Percentiles rank a stretch among this genome's conserved stretches.
phyloP scores from a whole-genome alignment of 2,329 filamentous ascomycete species.

The Fusarium oxysporum region DNA sequence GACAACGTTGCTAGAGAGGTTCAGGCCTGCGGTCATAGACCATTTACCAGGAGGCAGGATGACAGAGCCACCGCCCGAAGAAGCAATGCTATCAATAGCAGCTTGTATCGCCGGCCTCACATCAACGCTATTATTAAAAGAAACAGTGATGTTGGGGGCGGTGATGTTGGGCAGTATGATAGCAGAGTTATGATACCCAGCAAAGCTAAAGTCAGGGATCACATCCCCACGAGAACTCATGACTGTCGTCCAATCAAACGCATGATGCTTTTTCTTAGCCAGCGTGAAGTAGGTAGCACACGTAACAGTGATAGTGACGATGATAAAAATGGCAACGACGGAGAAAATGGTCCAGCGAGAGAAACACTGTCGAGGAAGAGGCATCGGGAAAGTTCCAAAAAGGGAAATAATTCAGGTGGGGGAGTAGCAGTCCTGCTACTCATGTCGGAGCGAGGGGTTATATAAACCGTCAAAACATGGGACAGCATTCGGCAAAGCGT shows the following conservation, averaged over 20 bases:
- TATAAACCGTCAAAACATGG: not conserved
- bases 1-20: conserved; percentile 3
- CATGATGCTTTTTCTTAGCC: not conserved
- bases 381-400: not conserved
- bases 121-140: not conserved
- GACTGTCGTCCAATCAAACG: conserved; percentile 29
- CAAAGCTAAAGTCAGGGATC: conserved; percentile 39
- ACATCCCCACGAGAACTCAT: conserved; percentile 20
- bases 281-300: conserved; percentile 22
- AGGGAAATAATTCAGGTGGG: not conserved
- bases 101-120: conserved; percentile 21
- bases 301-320: not conserved
- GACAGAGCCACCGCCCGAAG: conserved; percentile 28
- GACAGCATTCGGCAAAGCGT: not conserved
- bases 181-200: conserved; percentile 36
- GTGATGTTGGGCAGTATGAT: conserved; percentile 7
- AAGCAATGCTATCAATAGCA: conserved; percentile 23
- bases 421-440: not conserved
- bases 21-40: conserved; percentile 18
- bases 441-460: not conserved
- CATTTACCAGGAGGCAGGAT: conserved; percentile 20
- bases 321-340: conserved; percentile 1
- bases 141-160: not conserved
- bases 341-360: conserved; percentile 3
- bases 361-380: conserved; percentile 20